Evolutionary conservation across 495 filamentous ascomycete genomes (phyloP).

Genomic region (Recurvomyces mirabilis): DNA sequence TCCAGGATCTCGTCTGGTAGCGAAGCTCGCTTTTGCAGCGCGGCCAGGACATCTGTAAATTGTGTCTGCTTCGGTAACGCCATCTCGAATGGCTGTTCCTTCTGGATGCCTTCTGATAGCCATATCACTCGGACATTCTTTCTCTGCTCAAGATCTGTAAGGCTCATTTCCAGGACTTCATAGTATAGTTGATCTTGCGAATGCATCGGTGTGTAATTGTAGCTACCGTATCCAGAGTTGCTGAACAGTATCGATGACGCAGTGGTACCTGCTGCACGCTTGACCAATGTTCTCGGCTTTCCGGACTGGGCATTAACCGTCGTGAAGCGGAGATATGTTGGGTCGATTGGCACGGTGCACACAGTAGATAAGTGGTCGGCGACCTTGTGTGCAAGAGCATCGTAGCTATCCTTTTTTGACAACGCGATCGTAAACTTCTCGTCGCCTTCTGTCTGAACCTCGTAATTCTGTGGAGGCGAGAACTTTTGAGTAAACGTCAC

Average conservation of each 20-base stretch:
- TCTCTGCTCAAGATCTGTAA: conserved; percentile 86
- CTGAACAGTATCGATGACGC: conserved; percentile 53
- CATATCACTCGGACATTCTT: conserved; percentile 70
- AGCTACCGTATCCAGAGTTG: conserved; percentile 50
- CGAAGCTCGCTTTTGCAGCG: conserved; percentile 45
- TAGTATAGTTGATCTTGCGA: conserved; percentile 70
- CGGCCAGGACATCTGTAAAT: conserved; percentile 62
- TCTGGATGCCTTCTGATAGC: conserved; percentile 80
- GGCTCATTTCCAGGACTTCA: conserved; percentile 83
- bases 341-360: conserved; percentile 21
- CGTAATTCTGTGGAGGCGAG: conserved; percentile 23
- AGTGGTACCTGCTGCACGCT: conserved; percentile 53
- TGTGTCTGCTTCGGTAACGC: conserved; percentile 73
- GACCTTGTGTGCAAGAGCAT: conserved; percentile 77
- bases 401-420: conserved; percentile 81
- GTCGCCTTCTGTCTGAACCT: conserved; percentile 27
- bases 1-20: conserved; percentile 59
- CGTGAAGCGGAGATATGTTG: conserved; percentile 81
- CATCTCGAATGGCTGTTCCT: conserved; percentile 73
- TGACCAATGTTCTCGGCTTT: conserved; percentile 63
- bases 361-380: conserved; percentile 60
- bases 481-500: conserved; percentile 56
- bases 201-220: conserved; percentile 43
- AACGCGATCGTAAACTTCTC: conserved; percentile 62
- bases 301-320: conserved; percentile 65